phyloP scores from a whole-genome alignment of 441 rosid species.

The Mallotus repandus region DNA sequence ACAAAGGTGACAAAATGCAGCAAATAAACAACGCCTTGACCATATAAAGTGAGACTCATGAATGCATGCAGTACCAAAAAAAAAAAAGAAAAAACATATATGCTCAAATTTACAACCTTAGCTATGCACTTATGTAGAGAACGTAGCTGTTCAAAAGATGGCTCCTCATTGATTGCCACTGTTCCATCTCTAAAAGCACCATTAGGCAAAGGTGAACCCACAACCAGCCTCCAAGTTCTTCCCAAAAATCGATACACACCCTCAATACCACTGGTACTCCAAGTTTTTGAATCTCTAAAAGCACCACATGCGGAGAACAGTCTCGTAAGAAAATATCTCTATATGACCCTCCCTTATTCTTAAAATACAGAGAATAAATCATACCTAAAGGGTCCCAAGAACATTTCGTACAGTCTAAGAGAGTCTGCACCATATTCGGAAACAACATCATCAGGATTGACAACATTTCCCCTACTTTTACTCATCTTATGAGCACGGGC shows the following conservation, averaged over 20 bases:
- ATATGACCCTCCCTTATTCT: not conserved
- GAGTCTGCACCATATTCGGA: conserved; percentile 90
- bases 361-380: not conserved
- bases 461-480: conserved; percentile 98
- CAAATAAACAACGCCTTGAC: not conserved
- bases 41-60: not conserved
- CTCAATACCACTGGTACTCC: conserved; percentile 97
- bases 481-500: conserved; percentile 95
- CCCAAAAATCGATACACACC: conserved; percentile 92
- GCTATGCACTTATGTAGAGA: conserved; percentile 86
- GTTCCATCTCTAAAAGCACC: conserved; percentile 69
- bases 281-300: conserved; percentile 87
- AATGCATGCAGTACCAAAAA: too few relatives aligned
- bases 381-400: conserved; percentile 98
- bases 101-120: conserved; percentile 47
- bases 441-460: conserved; percentile 94
- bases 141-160: conserved; percentile 67
- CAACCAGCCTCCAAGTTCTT: conserved; percentile 85
- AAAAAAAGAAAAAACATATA: not conserved
- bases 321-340: conserved; percentile 5
- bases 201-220: conserved; percentile 62
- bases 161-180: conserved; percentile 58
- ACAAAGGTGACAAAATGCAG: not conserved
- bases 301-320: conserved; percentile 23
- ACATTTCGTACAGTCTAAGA: conserved; percentile 93